Evolutionary conservation across 805 yeast species (phyloP).

Genomic region (Starmera pachycereana): DNA sequence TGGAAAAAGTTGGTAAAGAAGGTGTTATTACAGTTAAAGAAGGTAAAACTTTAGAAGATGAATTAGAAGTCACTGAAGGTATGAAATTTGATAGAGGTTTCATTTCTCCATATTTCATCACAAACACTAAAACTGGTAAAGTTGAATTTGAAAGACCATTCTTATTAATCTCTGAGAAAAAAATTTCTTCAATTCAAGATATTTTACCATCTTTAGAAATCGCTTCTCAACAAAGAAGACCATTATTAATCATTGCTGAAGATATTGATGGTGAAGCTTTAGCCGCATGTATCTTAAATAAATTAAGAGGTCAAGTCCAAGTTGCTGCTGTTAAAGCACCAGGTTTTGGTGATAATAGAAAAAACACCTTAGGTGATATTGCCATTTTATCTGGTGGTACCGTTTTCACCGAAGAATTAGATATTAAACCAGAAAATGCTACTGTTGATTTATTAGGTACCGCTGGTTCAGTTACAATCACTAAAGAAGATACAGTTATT

Average conservation of each 20-base stretch:
- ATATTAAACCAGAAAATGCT: conserved; percentile 91
- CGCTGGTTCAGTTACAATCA: conserved; percentile 82
- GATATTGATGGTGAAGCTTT: conserved; percentile 97
- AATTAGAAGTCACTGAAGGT: conserved; percentile 95
- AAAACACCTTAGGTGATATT: conserved; percentile 90
- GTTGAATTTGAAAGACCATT: conserved; percentile 94
- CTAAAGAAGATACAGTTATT: conserved; percentile 92
- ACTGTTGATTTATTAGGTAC: conserved; percentile 84
- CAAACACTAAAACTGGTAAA: conserved; percentile 86
- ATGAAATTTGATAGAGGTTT: conserved; percentile 97
- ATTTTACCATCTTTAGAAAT: conserved; percentile 87
- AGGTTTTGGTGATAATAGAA: conserved; percentile 98
- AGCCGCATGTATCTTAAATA: conserved; percentile 95
- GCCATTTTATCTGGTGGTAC: conserved; percentile 95
- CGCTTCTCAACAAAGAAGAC: conserved; percentile 89
- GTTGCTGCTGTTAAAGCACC: conserved; percentile 98
- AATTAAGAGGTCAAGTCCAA: conserved; percentile 96
- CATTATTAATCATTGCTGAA: conserved; percentile 87
- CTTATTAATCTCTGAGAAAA: conserved; percentile 80
- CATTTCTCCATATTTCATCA: conserved; percentile 93
- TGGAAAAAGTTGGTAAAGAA: conserved; percentile 98
- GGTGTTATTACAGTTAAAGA: conserved; percentile 98
- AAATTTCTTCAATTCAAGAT: conserved; percentile 82
- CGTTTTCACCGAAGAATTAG: conserved; percentile 77
- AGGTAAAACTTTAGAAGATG: conserved; percentile 95